A percentile compares a stretch with the other conserved stretches of the same genome.
Evolutionary conservation across 345 rosid species (phyloP).

Genomic region (Turritis glabra): DNA sequence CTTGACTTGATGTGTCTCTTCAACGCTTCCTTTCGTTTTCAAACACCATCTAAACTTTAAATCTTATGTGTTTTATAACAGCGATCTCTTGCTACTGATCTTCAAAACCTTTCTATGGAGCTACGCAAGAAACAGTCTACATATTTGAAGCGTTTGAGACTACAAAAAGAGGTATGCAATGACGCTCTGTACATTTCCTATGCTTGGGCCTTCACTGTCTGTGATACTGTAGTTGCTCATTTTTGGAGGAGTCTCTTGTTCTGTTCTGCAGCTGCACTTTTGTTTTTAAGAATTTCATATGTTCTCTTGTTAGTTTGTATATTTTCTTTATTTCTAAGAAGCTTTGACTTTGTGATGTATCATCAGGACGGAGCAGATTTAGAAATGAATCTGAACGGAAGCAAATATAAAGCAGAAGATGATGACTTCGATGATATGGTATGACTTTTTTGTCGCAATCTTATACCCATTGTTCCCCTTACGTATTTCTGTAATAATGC

Average conservation of each 20-base stretch:
- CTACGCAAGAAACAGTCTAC: constrained; percentile 94
- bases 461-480: not conserved
- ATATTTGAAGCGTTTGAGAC: constrained; percentile 85
- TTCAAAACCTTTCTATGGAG: constrained; percentile 85
- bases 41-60: not conserved
- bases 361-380: constrained; percentile 80
- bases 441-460: constrained; percentile 2
- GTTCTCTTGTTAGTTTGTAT: not conserved
- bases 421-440: constrained; percentile 88
- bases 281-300: not conserved
- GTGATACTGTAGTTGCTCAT: constrained; percentile 5
- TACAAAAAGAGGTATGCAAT: constrained; percentile 73
- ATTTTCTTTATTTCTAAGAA: not conserved
- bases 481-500: not conserved
- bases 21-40: not conserved
- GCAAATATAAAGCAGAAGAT: constrained; percentile 60
- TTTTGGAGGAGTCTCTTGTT: not conserved
- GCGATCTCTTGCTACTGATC: constrained; percentile 95
- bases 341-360: constrained; percentile 40
- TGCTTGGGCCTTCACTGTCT: not conserved
- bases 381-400: constrained; percentile 83
- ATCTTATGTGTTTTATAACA: constrained; percentile 30
- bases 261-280: not conserved
- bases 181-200: not conserved
- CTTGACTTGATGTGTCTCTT: not conserved